phyloP scores from a whole-genome alignment of 2,329 filamentous ascomycete genomes.

The Xylaria sp. region DNA sequence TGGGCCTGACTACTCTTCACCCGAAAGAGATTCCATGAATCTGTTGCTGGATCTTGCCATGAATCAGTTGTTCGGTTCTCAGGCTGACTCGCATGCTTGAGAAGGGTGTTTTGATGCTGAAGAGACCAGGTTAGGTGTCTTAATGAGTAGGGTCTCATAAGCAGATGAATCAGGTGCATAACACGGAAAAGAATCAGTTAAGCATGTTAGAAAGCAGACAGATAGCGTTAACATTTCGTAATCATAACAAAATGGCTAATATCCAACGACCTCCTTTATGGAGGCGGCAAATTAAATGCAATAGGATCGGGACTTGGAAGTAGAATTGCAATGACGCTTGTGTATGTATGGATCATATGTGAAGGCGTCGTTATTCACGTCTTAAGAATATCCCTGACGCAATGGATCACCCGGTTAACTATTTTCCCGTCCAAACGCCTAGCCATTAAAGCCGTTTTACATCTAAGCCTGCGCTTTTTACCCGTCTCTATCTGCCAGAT shows the following conservation, averaged over 20 bases:
- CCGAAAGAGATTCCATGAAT: too few relatives aligned
- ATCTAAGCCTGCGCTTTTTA: slow-evolving; percentile 7
- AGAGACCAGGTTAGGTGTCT: too few relatives aligned
- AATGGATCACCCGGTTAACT: background rate
- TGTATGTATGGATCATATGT: background rate
- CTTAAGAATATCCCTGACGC: background rate
- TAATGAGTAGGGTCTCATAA: background rate
- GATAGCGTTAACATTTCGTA: slow-evolving; percentile 2
- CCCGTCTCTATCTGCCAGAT: background rate
- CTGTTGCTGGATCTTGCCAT: too few relatives aligned
- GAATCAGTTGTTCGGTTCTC: too few relatives aligned
- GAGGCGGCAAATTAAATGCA: background rate
- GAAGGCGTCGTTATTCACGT: background rate
- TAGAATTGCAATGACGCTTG: background rate
- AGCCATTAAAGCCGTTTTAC: background rate
- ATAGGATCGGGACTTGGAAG: background rate
- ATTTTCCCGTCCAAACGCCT: background rate
- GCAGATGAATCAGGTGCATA: background rate
- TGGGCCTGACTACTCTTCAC: too few relatives aligned
- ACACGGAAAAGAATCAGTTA: too few relatives aligned
- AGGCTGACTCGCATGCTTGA: too few relatives aligned
- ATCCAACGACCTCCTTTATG: background rate
- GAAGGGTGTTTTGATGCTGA: too few relatives aligned
- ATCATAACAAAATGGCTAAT: slow-evolving; percentile 21
- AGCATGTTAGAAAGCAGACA: background rate